These are phyloP conservation scores for Myxozyma nipponensis DNA, from an alignment of 805 yeast genomes.

Conservation along the genomic window DNA sequence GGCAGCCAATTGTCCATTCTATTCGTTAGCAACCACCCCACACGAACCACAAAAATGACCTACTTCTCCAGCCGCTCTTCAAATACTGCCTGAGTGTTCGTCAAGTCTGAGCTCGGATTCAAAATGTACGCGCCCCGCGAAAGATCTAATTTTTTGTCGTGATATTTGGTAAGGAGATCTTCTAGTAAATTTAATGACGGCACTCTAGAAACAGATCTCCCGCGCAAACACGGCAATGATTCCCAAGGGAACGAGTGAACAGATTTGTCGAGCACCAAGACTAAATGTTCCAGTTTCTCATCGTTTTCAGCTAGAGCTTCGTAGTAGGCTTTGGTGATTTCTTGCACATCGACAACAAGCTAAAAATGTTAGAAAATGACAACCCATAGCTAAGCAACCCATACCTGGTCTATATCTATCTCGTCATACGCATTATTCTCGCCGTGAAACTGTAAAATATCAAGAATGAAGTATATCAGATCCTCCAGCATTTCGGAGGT, in stretches of 20 bases:
- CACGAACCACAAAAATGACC: background rate
- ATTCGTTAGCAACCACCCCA: slow-evolving; percentile 30
- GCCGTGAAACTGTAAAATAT: slow-evolving; percentile 58
- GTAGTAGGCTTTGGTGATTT: slow-evolving; percentile 31
- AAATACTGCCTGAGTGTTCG: slow-evolving; percentile 59
- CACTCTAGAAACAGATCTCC: slow-evolving; percentile 62
- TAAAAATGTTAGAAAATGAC: background rate
- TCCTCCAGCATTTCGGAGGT: slow-evolving; percentile 53
- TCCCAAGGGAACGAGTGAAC: slow-evolving; percentile 91
- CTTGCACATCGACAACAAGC: slow-evolving; percentile 51
- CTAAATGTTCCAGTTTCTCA: slow-evolving; percentile 48
- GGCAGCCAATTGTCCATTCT: slow-evolving; percentile 49
- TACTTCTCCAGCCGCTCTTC: slow-evolving; percentile 32
- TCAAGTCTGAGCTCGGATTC: slow-evolving; percentile 79
- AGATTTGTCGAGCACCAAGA: slow-evolving; percentile 62
- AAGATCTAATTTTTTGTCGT: background rate
- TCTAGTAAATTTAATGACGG: slow-evolving; percentile 57
- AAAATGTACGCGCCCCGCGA: slow-evolving; percentile 56
- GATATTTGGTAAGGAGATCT: slow-evolving; percentile 35
- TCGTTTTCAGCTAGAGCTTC: slow-evolving; percentile 11
- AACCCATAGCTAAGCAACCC: background rate
- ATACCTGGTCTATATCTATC: slow-evolving; percentile 49
- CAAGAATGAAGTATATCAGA: slow-evolving; percentile 58
- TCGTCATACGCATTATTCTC: slow-evolving; percentile 63
- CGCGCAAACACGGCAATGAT: slow-evolving; percentile 54